Percentiles rank a stretch among this genome's conserved stretches.
phyloP scores from a whole-genome alignment of 1,139 yeast genomes.

The Geotrichum citri-aurantii region DNA sequence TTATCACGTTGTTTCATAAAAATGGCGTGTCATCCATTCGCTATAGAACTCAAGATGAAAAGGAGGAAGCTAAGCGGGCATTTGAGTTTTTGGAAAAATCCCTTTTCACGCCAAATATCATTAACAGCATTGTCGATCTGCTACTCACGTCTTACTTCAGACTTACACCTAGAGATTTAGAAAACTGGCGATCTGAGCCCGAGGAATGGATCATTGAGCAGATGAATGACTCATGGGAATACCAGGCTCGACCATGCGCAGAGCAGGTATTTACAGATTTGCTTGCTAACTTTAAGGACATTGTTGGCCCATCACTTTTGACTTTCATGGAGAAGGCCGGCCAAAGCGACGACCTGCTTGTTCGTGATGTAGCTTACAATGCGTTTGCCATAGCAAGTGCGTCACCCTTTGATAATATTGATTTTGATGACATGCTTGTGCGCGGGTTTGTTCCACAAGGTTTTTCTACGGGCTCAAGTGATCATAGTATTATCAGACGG shows the following conservation, averaged over 20 bases:
- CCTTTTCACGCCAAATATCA: constrained; percentile 53
- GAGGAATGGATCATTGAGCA: constrained; percentile 92
- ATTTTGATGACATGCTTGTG: constrained; percentile 55
- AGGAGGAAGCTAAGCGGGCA: constrained; percentile 55
- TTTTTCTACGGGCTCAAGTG: constrained; percentile 21
- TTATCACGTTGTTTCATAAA: constrained; percentile 56
- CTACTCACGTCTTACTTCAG: constrained; percentile 69
- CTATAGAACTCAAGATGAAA: constrained; percentile 50
- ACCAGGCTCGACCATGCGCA: constrained; percentile 79
- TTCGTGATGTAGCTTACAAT: constrained; percentile 74
- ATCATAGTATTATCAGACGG: constrained; percentile 41
- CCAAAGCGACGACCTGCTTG: constrained; percentile 46
- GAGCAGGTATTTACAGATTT: constrained; percentile 79
- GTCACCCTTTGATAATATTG: constrained; percentile 57
- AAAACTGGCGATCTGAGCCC: constrained; percentile 77
- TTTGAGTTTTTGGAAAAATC: constrained; percentile 46
- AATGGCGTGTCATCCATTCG: constrained; percentile 65
- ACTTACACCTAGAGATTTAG: constrained; percentile 68
- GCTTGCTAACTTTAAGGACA: constrained; percentile 55
- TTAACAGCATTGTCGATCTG: constrained; percentile 56
- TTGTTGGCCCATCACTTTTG: constrained; percentile 57
- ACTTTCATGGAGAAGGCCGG: constrained; percentile 55
- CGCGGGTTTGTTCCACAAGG: constrained; percentile 67
- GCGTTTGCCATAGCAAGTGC: constrained; percentile 74
- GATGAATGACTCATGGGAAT: constrained; percentile 72